Evolutionary conservation across 1,139 yeast species (phyloP).

Genomic region (Diutina siamensis): DNA sequence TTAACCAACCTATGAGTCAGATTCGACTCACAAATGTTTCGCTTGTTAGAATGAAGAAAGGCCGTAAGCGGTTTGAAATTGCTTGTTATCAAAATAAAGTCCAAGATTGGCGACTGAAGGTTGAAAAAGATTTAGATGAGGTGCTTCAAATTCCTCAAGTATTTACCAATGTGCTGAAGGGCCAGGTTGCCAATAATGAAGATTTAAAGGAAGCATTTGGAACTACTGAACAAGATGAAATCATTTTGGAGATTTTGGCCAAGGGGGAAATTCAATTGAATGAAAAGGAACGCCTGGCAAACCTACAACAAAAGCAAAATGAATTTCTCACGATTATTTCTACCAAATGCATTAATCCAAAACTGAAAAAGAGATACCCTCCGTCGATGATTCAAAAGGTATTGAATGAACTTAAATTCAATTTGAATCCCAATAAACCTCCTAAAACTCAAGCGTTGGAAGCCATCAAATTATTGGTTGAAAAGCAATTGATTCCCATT

Average conservation of each 20-base stretch:
- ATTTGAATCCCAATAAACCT: conserved; percentile 64
- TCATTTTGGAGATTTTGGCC: conserved; percentile 67
- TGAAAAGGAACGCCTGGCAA: conserved; percentile 81
- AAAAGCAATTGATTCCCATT: conserved; percentile 78
- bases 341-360: conserved; percentile 86
- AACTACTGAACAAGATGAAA: conserved; percentile 59
- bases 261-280: conserved; percentile 93
- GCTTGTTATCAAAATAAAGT: conserved; percentile 97
- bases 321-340: conserved; percentile 78
- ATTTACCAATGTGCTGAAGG: conserved; percentile 85
- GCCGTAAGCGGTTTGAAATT: conserved; percentile 82
- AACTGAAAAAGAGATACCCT: conserved; percentile 81
- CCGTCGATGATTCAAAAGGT: conserved; percentile 91
- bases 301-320: conserved; percentile 63
- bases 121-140: conserved; percentile 89
- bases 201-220: conserved; percentile 70
- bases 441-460: conserved; percentile 88
- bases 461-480: conserved; percentile 69
- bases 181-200: conserved; percentile 84
- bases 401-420: conserved; percentile 67
- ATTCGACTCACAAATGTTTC: conserved; percentile 91
- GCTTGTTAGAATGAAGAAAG: conserved; percentile 79
- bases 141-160: conserved; percentile 95
- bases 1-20: conserved; percentile 82
- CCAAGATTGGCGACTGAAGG: conserved; percentile 84